Conservation (phyloP, 163 green algal genomes). For the Coccomyxa subellipsoidea region DNA sequence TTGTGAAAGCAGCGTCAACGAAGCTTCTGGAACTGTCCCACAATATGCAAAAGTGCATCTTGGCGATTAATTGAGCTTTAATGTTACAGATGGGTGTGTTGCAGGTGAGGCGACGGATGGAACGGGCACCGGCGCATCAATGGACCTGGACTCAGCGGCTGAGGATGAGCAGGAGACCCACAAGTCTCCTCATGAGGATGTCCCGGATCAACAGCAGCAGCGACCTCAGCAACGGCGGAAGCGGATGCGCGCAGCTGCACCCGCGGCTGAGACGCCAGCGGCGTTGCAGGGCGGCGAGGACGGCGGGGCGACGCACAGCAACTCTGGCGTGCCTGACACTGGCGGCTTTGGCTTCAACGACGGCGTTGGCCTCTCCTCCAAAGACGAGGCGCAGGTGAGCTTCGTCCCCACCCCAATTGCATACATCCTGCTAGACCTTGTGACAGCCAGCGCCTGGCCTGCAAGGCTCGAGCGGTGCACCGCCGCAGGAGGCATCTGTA, state of each 20-base stretch:
- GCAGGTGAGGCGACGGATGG: not conserved
- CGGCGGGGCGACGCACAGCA: not conserved
- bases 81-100: not conserved
- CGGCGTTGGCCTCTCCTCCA: not conserved
- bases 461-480: too few relatives aligned
- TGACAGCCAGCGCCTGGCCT: too few relatives aligned
- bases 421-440: too few relatives aligned
- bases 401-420: not conserved
- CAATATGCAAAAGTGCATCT: too few relatives aligned
- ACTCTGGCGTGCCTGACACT: not conserved
- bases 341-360: not conserved
- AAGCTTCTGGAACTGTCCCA: too few relatives aligned
- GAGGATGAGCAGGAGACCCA: not conserved
- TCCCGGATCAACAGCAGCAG: too few relatives aligned
- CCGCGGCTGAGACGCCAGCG: not conserved
- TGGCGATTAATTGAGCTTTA: too few relatives aligned
- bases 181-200: too few relatives aligned
- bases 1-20: too few relatives aligned
- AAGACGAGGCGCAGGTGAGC: not conserved
- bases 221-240: not conserved
- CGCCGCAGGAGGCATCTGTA: too few relatives aligned
- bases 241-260: too few relatives aligned
- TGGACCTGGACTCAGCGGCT: not conserved
- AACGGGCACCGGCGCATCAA: slow-evolving; percentile 2
- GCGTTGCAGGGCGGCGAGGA: not conserved